phyloP scores from a whole-genome alignment of 2,329 filamentous ascomycete species.

The Aureobasidium mangrovei region DNA sequence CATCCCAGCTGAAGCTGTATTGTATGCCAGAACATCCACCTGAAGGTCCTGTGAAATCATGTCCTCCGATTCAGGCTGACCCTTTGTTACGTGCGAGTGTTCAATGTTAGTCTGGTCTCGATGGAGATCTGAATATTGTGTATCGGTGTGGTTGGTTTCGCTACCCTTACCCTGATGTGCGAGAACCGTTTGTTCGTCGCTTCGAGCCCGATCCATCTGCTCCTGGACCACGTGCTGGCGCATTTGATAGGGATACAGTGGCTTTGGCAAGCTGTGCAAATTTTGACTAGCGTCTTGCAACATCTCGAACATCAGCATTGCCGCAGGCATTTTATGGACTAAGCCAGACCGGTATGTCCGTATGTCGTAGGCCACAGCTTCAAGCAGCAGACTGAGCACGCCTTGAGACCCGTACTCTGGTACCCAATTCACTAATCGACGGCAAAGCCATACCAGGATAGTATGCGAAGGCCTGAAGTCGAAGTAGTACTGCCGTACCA shows the following conservation, averaged over 20 bases:
- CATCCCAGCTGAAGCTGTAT: too few relatives aligned
- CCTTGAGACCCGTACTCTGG: conserved; percentile 18
- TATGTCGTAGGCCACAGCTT: conserved; percentile 23
- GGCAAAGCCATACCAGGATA: conserved; percentile 22
- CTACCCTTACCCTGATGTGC: too few relatives aligned
- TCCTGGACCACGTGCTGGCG: neutral
- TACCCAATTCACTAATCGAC: conserved; percentile 15
- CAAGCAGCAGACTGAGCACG: conserved; percentile 19
- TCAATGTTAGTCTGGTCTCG: neutral
- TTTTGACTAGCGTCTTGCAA: neutral
- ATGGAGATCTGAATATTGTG: neutral
- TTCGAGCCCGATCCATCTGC: neutral
- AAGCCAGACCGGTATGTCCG: conserved; percentile 13
- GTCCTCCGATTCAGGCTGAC: too few relatives aligned
- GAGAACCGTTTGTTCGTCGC: too few relatives aligned
- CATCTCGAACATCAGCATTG: neutral
- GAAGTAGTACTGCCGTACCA: conserved; percentile 23
- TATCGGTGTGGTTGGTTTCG: neutral
- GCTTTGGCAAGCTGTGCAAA: neutral
- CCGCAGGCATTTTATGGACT: neutral
- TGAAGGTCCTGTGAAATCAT: too few relatives aligned
- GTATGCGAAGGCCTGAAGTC: conserved; percentile 22
- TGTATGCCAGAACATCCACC: too few relatives aligned
- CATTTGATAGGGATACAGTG: neutral
- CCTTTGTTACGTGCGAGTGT: too few relatives aligned